Base-by-base conservation (phyloP, 495 filamentous ascomycete genomes). In the Xylaria cubensis region DNA sequence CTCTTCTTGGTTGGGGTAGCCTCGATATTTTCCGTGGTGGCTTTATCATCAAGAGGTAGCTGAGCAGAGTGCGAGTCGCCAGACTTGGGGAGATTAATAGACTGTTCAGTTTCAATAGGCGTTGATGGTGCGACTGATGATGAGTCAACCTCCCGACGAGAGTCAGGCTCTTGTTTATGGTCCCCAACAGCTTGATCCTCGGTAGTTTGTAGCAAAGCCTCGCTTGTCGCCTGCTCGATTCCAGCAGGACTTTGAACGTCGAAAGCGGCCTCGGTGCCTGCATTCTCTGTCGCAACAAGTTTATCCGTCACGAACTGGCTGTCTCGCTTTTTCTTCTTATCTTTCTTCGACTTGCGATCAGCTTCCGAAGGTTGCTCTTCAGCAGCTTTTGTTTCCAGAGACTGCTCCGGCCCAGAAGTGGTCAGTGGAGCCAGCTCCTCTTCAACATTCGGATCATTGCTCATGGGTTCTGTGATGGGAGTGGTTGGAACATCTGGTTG, bases 331-430 rank as follows among this genome's bases (percentile, higher is more conserved):
- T 80, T 76, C 78, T 80, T 74, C n/a, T n/a, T n/a, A 61, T 79
- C 75, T 75, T 81, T 78, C 70, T 79, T 77, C 39, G 80, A 78
- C 64, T 78, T 80, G 34, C 48, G 39, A 48, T 71, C 51, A 44
- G 29, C 51, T 26, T 74, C 73, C 19, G 48, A 29, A 56, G 32
- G 29, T 32, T 68, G 68, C 34, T 74, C 55, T 10, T 74, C 67
- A 56, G 39, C 19, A 66, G 19, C 19, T 39, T 39, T 36, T 26
- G 61, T 12, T 34, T 53, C 50, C 13, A 36, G 36, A 48, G 58
- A 48, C 32, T 72, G 62, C n/a, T 67, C 63, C 21, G n/a, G 41
- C 29, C 67, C 63, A n/a, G 17, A 21, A 1, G n/a, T 34, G 17
- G 10, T 0, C 21, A 34, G 32, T 26, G 21, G n/a, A 21, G 21